These are phyloP conservation scores for Saccharomyces paradoxus DNA, from an alignment of 805 yeast genomes.

Conservation along the genomic window DNA sequence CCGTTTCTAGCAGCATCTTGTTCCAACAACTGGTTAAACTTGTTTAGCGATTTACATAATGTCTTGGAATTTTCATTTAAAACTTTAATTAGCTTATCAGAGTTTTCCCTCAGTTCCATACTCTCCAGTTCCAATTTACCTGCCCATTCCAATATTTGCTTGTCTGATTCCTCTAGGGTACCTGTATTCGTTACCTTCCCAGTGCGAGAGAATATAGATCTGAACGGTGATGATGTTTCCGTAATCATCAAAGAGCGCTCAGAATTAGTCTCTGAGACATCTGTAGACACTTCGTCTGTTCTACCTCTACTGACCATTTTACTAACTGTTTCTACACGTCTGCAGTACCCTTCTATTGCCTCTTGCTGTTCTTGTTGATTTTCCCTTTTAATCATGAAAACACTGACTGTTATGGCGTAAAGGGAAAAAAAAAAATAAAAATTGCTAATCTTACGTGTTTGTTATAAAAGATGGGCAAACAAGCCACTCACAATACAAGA, in stretches of 20 bases:
- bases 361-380: background rate
- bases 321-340: background rate
- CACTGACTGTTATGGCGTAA: background rate
- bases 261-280: background rate
- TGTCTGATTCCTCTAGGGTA: conserved; percentile 22
- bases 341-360: background rate
- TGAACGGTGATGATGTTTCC: conserved; percentile 1
- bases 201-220: background rate
- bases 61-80: conserved; percentile 13
- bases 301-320: background rate
- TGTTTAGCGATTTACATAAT: conserved; percentile 7
- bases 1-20: conserved; percentile 9
- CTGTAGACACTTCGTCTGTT: conserved; percentile 4
- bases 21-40: conserved; percentile 3
- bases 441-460: background rate
- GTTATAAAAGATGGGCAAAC: background rate
- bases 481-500: background rate
- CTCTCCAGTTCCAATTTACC: conserved; percentile 43
- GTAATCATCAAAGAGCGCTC: background rate
- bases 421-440: background rate
- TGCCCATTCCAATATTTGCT: conserved; percentile 41
- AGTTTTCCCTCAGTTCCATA: conserved; percentile 34
- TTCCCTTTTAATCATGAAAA: background rate
- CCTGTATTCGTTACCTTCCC: background rate
- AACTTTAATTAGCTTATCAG: conserved; percentile 12